Evolutionary conservation across 2,329 filamentous ascomycete genomes (phyloP), one percentile per base, ranked within the genome.

Genomic region (Penicillium corylophilum): DNA sequence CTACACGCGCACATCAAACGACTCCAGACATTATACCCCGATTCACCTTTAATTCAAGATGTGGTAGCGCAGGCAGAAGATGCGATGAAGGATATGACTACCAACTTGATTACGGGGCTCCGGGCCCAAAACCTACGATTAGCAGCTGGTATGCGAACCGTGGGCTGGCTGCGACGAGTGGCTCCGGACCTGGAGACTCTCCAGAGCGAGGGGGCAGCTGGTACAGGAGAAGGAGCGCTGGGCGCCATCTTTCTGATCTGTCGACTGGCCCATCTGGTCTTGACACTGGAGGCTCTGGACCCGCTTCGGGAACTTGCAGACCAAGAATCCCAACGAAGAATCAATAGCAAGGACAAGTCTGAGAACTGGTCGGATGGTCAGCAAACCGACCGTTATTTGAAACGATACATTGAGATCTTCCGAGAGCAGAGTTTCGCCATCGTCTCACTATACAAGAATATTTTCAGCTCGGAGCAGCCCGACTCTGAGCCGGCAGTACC

Each of bases 401-500:
- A 97, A 71, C 83, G 92, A 43, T 99, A 95, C 71, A 89, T 99
- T 63, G 94, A 99, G 69, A 91, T 99, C 24, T 97, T 97, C 70
- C 88, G 94, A 46, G 94, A 99, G 72, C 94, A 99, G 72, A 96
- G 90, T 68, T 99, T 99, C 70, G 89, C 87, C 39, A 95, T 97
- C 54, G 85, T 97, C 24, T 95, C 90, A 52, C 90, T 97, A 81
- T 96, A 95, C 72, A 89, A 87, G 64, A 94, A 88, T 64, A 90
- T 97, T 48, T 95, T 95, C 64, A 85, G 88, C 0, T 78, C 82
- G 3, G 79, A 84, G 22, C 66, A 73, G 28, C 64, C 69, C 3
- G 70, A 72, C 12, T 60, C 67, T 2, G 70, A 71, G 2, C 49
- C 64, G 33, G 61, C 63, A 13, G 55, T 62, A 42, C 49, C 64